phyloP scores from a whole-genome alignment of 2,329 filamentous ascomycete genomes.

The Pestalotiopsis fici region DNA sequence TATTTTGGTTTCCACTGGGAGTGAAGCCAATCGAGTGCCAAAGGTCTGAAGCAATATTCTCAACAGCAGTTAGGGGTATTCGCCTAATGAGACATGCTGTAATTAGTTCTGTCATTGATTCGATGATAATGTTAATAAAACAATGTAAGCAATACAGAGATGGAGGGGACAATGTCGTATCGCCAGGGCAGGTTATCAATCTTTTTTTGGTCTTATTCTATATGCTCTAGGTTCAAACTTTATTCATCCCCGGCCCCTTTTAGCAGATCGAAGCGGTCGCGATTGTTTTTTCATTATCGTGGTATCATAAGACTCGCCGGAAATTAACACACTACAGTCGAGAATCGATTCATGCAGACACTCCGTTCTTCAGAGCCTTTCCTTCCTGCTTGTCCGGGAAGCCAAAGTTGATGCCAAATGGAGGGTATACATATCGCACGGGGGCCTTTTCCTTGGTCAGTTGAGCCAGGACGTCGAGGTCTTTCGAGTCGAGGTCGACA shows the following conservation, averaged over 20 bases:
- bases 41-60: too few relatives aligned
- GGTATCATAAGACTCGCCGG: conserved; percentile 7
- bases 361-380: conserved; percentile 8
- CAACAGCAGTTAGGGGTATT: too few relatives aligned
- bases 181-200: too few relatives aligned
- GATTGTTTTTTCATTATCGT: not conserved
- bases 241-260: too few relatives aligned
- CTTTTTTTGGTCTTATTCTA: not conserved
- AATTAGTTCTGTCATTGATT: too few relatives aligned
- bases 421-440: conserved; percentile 68
- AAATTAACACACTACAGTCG: conserved; percentile 3
- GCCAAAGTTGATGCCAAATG: conserved; percentile 69
- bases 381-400: conserved; percentile 66
- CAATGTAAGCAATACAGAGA: too few relatives aligned
- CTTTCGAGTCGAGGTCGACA: conserved; percentile 64
- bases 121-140: too few relatives aligned
- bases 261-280: too few relatives aligned
- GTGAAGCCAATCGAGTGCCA: too few relatives aligned
- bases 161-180: too few relatives aligned
- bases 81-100: too few relatives aligned
- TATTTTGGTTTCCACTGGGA: too few relatives aligned
- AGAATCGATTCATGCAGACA: not conserved
- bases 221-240: not conserved
- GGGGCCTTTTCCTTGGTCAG: conserved; percentile 53
- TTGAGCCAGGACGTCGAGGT: conserved; percentile 57